These are phyloP conservation scores for Candida palmyrensis DNA, from an alignment of 805 yeast species.

Conservation along the genomic window DNA sequence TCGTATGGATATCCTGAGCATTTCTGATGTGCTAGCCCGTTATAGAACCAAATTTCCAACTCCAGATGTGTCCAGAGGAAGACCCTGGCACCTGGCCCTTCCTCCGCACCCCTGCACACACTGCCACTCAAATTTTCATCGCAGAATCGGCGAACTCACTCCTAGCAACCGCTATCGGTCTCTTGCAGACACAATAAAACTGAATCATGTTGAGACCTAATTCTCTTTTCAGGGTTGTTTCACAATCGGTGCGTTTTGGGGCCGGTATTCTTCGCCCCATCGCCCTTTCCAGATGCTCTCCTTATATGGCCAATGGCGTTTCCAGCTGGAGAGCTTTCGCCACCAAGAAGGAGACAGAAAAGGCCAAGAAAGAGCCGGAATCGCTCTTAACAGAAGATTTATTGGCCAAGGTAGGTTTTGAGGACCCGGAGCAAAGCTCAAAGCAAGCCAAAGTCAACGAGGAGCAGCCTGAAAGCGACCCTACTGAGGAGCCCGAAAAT, in stretches of 20 bases:
- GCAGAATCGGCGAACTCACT: no score
- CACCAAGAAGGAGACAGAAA: constrained; percentile 1
- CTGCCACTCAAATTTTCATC: no score
- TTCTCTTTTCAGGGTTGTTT: neutral
- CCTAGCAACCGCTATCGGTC: no score
- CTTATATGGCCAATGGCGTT: constrained; percentile 1
- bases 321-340: constrained; percentile 5
- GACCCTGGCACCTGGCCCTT: no score
- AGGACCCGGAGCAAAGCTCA: constrained; percentile 35
- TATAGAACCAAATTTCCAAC: no score
- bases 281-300: constrained; percentile 1
- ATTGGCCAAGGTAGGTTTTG: constrained; percentile 80
- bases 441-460: constrained; percentile 13
- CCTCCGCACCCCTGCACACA: no score
- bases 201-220: constrained; percentile 3
- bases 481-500: constrained; percentile 9
- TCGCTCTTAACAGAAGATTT: constrained; percentile 76
- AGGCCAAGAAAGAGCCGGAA: constrained; percentile 24
- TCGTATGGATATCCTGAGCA: no score
- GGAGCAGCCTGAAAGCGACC: constrained; percentile 9
- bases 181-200: no score
- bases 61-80: no score
- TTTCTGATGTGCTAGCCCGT: no score
- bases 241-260: no score
- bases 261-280: neutral